Base-by-base conservation (phyloP, 805 yeast species). In the Yamadazyma ubonensis region DNA sequence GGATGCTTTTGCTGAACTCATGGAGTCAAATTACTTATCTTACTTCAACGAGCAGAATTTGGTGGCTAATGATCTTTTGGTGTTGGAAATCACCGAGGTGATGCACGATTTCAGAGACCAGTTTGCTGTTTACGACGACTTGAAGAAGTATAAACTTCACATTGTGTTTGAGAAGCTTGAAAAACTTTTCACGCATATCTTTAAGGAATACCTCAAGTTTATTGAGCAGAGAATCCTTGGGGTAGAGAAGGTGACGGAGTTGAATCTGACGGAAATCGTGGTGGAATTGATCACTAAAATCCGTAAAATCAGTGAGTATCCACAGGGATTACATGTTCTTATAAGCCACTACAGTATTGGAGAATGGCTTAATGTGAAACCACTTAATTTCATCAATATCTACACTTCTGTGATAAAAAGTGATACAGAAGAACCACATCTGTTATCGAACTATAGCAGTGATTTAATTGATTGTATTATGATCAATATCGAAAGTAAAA, bases 381-480 rank as follows among this genome's bases (percentile, higher is more conserved):
- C 86, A 0, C 76, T 83, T 70, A 52, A 49, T 33, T 67, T 65
- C 32, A 60, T 77, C 8, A 47, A 60, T 15, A 69, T 69, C 9
- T 73, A 73, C 51, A 69, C 80, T 0, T 67, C 78, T 26, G 75
- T 76, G 2, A 63, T 74, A 8, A 68, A 72, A 9, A 38, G 33
- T 15, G 70, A 70, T 2, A 69, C 70, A 6, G 56, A 62, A 1
- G 73, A 73, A 35, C 70, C 80, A 1, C 63, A 66, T 17, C 59
- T 84, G 46, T 59, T 88, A 23, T 74, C 88, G 1, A 71, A 84
- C 31, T 90, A 75, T 53, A 75, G 79, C 44, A 76, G 89, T 37
- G 98, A 91, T 57, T 71, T 84, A 31, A 73, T 91, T 30, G 96
- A 90, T 58, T 79, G 81, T 32, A 72, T 87, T 18, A 71, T 82